Base-by-base conservation (phyloP, 345 rosid genomes). In the Raphanus sativus region DNA sequence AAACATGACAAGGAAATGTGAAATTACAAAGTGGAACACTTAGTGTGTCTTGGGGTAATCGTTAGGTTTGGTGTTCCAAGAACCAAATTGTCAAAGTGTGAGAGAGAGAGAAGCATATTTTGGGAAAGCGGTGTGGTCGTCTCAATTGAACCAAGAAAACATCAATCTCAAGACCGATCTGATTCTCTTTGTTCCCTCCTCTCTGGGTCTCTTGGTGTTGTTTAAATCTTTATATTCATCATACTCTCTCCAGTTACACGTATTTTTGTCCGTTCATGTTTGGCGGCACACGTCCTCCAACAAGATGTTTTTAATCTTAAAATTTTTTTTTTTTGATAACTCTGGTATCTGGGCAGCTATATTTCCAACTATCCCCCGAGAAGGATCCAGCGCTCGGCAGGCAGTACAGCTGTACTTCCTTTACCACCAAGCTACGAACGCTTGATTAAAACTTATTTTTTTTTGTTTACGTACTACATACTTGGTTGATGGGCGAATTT, bases 51-150 rank as follows among this genome's bases (percentile, higher is more conserved):
- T 69, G 89, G 86, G 86, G 77, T 84, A 65, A 83, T 82, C 83
- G 86, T 68, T 52, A 59, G 55, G 80, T 67, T 79, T 81, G 60
- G 80, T 77, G 84, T 78, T 74, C 76, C 79, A 80, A 86, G 85
- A 85, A 82, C 87, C 70, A 76, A 75, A 84, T 87, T 63, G 56
- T 16, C 8, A 15, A 10, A n/a, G 24, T 52, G 58, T 52, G 55
- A 4, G n/a, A 0, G 54, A 65, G 65, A 77, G 55, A 55, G 73
- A 25, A 71, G 70, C 92, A 87, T 87, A 85, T 88, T 88, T 91
- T 83, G 73, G 91, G 83, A 88, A 91, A 93, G 93, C 86, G 93
- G 88, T 88, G 88, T 85, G 87, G 89, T 89, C 87, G 87, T 83
- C 81, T 82, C 84, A 86, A 62, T 84, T 87, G 87, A 76, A 88